Percentiles rank a stretch among this genome's conserved stretches.
These are phyloP conservation scores for Colletotrichum sp. DNA, from an alignment of 2,329 filamentous ascomycete species.

Conservation along the genomic window DNA sequence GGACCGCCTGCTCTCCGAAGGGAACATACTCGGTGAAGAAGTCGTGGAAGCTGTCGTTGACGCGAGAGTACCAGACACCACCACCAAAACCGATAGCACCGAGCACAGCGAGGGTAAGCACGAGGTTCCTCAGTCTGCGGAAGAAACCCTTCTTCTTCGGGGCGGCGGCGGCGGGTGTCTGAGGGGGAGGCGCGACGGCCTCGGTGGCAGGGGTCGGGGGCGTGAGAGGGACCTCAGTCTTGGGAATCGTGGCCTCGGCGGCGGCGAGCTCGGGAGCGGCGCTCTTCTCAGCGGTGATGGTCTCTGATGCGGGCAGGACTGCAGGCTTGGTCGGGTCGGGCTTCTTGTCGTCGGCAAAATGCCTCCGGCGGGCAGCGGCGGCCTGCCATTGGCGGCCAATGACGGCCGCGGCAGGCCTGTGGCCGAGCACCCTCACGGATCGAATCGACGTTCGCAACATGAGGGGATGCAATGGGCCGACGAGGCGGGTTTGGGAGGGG, in stretches of 20 bases:
- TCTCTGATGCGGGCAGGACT: constrained; percentile 60
- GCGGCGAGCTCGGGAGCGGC: constrained; percentile 44
- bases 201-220: constrained; percentile 36
- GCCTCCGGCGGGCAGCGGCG: constrained; percentile 44
- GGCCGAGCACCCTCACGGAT: constrained; percentile 65
- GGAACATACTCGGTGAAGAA: constrained; percentile 98
- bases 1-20: constrained; percentile 90
- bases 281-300: constrained; percentile 52
- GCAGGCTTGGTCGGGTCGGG: constrained; percentile 52
- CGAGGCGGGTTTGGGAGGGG: constrained; percentile 34
- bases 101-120: constrained; percentile 79
- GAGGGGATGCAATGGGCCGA: constrained; percentile 55
- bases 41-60: constrained; percentile 98
- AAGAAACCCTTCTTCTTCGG: constrained; percentile 68
- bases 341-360: constrained; percentile 61
- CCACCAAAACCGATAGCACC: constrained; percentile 82
- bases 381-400: constrained; percentile 64
- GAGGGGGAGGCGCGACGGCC: constrained; percentile 40
- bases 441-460: constrained; percentile 75
- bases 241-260: constrained; percentile 40
- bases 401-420: constrained; percentile 57
- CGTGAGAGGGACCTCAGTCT: constrained; percentile 43
- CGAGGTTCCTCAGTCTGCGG: constrained; percentile 76
- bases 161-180: constrained; percentile 39
- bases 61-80: constrained; percentile 89